Percentiles rank a stretch among this genome's conserved stretches.
Evolutionary conservation across 352 stramenopile species (phyloP).

Genomic region (Pythium sukuiense): DNA sequence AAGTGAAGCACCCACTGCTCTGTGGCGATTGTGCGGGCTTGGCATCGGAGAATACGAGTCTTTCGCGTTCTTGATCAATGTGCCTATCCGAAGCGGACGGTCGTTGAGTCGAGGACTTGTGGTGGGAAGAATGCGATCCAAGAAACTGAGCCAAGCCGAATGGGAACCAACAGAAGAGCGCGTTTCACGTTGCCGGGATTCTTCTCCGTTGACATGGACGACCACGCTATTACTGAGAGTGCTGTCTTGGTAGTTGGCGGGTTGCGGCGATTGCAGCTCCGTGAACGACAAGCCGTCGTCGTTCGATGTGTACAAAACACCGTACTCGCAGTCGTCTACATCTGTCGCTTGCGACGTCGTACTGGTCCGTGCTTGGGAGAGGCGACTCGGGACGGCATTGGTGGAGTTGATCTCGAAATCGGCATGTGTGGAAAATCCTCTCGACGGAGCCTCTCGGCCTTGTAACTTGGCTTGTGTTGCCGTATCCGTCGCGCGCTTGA

Average conservation of each 20-base stretch:
- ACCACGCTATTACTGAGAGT: not conserved
- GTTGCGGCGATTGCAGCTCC: conserved; percentile 41
- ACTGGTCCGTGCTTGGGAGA: not conserved
- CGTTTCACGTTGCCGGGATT: not conserved
- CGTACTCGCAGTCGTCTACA: conserved; percentile 42
- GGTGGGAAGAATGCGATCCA: conserved; percentile 8
- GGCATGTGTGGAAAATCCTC: not conserved
- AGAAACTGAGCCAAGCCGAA: not conserved
- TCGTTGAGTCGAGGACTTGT: not conserved
- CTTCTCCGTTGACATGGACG: not conserved
- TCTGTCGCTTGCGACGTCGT: conserved; percentile 16
- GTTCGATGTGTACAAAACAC: conserved; percentile 45
- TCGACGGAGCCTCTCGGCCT: conserved; percentile 20
- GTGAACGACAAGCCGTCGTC: conserved; percentile 66
- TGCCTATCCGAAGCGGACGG: not conserved
- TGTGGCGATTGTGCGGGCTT: not conserved
- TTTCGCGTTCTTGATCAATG: conserved; percentile 45
- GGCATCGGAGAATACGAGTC: conserved; percentile 56
- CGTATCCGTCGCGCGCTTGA: conserved; percentile 53
- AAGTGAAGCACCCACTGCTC: not conserved
- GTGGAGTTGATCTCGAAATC: not conserved
- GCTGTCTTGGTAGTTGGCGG: not conserved
- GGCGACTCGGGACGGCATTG: not conserved
- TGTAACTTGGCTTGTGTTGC: conserved; percentile 66
- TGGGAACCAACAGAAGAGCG: not conserved